Base-by-base conservation (phyloP, 2,329 filamentous ascomycete species). In the Ceratocystis diversiconidia region DNA sequence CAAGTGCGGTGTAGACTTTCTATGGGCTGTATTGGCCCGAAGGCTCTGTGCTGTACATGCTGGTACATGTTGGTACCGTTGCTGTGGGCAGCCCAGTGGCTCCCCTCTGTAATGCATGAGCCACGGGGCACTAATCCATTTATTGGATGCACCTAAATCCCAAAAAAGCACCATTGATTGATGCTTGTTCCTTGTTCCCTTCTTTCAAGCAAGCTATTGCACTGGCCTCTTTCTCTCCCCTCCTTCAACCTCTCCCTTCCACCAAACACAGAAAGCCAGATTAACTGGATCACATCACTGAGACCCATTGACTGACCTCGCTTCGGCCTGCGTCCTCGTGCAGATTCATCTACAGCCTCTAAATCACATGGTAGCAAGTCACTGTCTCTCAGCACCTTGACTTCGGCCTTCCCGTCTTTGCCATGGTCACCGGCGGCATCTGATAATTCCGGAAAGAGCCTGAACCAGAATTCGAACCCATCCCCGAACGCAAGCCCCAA, bases 341-440 rank as follows among this genome's bases (percentile, higher is more conserved):
- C 61, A 30, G 57, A 50, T 41, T 30, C 41, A 41, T 48, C 52
- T 67, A 67, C 68, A 15, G n/a, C 55, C 17, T 41, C 57, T 46
- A 68, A 69, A 62, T 64, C 55, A 22, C 66, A 66, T 62, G 62
- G 63, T 64, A 60, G 60, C 46, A 85, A 82, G 73, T 80, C 82
- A 62, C 76, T 85, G 61, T 85, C 84, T 55, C 79, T 85, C 46
- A 85, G 86, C 74, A 90, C 88, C 70, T 82, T 94, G 64, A 86
- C 88, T 48, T 86, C 83, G 65, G 84, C 82, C 59, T 80, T 94
- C 62, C 87, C 89, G 44, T 80, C 88, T 41, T 83, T 90, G 75
- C 85, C 86, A 67, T 90, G 87, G 86, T 85, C 83, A 19, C 82
- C 86, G 48, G 77, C 83, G 52, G 78, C 82, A 65, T 66, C 64